These are phyloP conservation scores for Saccharomyces jurei DNA, from an alignment of 805 yeast species.

Conservation along the genomic window DNA sequence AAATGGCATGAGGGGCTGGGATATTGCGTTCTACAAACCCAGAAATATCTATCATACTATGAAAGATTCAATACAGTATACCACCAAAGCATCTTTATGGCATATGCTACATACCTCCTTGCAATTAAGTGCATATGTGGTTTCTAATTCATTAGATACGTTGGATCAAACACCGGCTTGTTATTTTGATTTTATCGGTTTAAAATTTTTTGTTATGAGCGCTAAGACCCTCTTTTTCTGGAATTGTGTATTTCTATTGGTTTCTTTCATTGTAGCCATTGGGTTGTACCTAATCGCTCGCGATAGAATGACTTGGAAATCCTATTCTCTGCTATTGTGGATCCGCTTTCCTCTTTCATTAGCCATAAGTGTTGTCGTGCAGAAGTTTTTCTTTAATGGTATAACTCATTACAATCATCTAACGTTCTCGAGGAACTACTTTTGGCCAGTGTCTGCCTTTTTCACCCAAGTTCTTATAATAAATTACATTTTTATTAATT, in stretches of 20 bases:
- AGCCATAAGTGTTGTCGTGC: conserved; percentile 18
- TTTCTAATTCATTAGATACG: conserved; percentile 32
- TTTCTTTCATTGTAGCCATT: conserved; percentile 47
- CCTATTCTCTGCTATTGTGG: conserved; percentile 34
- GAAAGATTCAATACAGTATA: conserved; percentile 57
- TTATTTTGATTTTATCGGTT: conserved; percentile 57
- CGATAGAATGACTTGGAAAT: conserved; percentile 42
- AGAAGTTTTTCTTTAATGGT: conserved; percentile 35
- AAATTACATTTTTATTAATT: conserved; percentile 48
- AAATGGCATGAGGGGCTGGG: conserved; percentile 74
- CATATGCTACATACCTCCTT: conserved; percentile 72
- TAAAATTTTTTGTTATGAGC: conserved; percentile 47
- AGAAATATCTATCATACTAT: conserved; percentile 76
- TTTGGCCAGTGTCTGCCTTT: conserved; percentile 42
- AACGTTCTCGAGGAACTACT: conserved; percentile 43
- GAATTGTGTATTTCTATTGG: conserved; percentile 44
- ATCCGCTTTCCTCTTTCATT: conserved; percentile 56
- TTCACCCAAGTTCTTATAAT: conserved; percentile 42
- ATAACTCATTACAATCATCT: conserved; percentile 39
- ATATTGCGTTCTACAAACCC: conserved; percentile 82
- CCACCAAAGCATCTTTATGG: conserved; percentile 65
- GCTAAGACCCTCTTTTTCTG: conserved; percentile 40
- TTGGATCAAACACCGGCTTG: conserved; percentile 39
- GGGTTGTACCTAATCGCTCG: conserved; percentile 42
- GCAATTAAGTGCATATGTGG: conserved; percentile 47